phyloP scores from a whole-genome alignment of 1,284 basidiomycete species.

The Tilletia caries region DNA sequence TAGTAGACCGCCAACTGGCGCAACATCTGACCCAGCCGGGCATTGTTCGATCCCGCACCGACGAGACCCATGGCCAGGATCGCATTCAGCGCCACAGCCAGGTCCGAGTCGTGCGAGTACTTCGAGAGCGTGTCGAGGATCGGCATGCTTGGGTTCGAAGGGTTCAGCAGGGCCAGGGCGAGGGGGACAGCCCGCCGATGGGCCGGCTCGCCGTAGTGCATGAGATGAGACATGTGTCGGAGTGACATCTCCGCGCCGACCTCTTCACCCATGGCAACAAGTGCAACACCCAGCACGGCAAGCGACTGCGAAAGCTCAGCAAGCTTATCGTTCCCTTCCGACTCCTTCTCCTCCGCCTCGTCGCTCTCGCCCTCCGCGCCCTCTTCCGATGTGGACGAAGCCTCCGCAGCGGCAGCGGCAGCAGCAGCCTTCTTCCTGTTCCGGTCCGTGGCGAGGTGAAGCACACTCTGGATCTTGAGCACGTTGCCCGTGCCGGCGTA shows the following conservation, averaged over 20 bases:
- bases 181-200: constrained; percentile 93
- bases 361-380: constrained; percentile 27
- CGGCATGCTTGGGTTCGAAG: constrained; percentile 91
- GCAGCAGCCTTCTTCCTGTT: constrained; percentile 50
- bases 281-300: constrained; percentile 86
- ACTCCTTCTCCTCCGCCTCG: constrained; percentile 31
- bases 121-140: constrained; percentile 98
- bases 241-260: constrained; percentile 82
- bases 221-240: constrained; percentile 57
- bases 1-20: constrained; percentile 95
- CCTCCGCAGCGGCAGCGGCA: constrained; percentile 45
- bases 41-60: constrained; percentile 97
- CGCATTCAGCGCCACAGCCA: constrained; percentile 89
- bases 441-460: constrained; percentile 66
- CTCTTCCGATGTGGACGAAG: constrained; percentile 40
- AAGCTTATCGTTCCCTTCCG: constrained; percentile 61
- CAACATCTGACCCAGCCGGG: constrained; percentile 93
- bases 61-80: constrained; percentile 99
- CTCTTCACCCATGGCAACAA: constrained; percentile 98
- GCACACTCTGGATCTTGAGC: constrained; percentile 84
- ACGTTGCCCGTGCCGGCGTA: constrained; percentile 96
- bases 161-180: constrained; percentile 86
- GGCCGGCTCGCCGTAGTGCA: constrained; percentile 95
- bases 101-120: constrained; percentile 98
- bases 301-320: constrained; percentile 88